Evolutionary conservation across 2,329 filamentous ascomycete genomes (phyloP).

Genomic region (Aureobasidium melanogenum): DNA sequence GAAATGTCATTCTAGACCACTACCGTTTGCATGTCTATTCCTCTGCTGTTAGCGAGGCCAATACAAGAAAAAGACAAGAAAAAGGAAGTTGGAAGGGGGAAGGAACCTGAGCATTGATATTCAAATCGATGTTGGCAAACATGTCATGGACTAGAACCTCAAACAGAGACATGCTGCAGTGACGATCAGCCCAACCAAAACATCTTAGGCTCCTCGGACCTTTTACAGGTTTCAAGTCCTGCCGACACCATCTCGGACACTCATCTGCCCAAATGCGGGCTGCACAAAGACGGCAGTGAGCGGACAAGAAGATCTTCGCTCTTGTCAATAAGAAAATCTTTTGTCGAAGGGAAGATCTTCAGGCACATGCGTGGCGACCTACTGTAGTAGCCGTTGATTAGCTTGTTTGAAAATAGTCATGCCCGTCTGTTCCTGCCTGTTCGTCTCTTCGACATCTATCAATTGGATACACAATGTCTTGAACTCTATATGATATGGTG

Average conservation of each 20-base stretch:
- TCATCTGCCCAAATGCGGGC: not conserved
- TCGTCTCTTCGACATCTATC: not conserved
- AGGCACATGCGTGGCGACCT: not conserved
- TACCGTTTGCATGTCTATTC: not conserved
- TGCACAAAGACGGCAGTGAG: not conserved
- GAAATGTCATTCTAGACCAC: not conserved
- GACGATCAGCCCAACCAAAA: not conserved
- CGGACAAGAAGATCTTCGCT: not conserved
- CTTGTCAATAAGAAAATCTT: not conserved
- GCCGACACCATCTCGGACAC: not conserved
- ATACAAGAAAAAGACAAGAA: not conserved
- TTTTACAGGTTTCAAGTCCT: not conserved
- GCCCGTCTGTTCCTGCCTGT: not conserved
- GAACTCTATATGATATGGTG: not conserved
- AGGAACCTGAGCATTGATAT: not conserved
- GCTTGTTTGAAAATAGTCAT: not conserved
- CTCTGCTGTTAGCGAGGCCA: not conserved
- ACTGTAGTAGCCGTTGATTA: not conserved
- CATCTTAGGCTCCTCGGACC: not conserved
- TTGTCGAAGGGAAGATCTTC: not conserved
- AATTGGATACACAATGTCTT: not conserved
- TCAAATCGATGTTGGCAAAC: not conserved
- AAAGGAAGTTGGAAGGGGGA: not conserved
- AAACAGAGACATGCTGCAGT: not conserved
- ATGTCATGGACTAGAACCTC: not conserved